Conservation (phyloP, 306 rosid species). For the Purshia tridentata region DNA sequence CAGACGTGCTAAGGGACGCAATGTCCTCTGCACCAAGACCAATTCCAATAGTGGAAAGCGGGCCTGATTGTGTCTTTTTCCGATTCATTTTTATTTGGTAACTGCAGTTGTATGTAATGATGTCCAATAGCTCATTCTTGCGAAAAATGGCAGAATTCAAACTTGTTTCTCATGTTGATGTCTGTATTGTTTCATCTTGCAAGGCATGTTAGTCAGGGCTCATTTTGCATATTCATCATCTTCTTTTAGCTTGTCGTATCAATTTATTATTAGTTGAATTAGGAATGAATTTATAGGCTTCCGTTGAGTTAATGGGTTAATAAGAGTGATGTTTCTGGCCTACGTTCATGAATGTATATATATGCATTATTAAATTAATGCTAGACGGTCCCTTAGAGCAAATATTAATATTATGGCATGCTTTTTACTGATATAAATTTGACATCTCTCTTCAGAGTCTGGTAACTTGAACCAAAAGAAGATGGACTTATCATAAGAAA, state of each 20-base stretch:
- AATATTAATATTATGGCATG: no score
- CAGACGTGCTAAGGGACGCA: slow-evolving; percentile 90
- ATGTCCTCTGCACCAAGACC: slow-evolving; percentile 82
- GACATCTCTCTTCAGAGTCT: no score
- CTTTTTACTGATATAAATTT: no score
- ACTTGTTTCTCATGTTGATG: slow-evolving; percentile 5
- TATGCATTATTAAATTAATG: no score
- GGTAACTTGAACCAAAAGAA: no score
- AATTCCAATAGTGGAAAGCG: slow-evolving; percentile 72
- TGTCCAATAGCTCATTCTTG: slow-evolving; percentile 19
- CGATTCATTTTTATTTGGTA: slow-evolving; percentile 20
- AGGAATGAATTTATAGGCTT: no score
- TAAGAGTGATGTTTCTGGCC: no score
- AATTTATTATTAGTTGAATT: neutral
- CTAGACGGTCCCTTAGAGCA: no score
- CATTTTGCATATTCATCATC: slow-evolving; percentile 7
- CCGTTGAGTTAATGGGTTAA: no score
- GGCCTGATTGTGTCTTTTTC: slow-evolving; percentile 21
- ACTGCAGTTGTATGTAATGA: slow-evolving; percentile 10
- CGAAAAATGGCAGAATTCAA: slow-evolving; percentile 16
- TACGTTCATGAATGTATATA: no score
- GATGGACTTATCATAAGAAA: no score
- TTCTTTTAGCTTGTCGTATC: neutral
- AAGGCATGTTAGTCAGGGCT: neutral
- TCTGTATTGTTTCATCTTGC: slow-evolving; percentile 22